These are phyloP conservation scores for Cyclocybe aegerita DNA, from an alignment of 768 basidiomycete genomes.

Conservation along the genomic window DNA sequence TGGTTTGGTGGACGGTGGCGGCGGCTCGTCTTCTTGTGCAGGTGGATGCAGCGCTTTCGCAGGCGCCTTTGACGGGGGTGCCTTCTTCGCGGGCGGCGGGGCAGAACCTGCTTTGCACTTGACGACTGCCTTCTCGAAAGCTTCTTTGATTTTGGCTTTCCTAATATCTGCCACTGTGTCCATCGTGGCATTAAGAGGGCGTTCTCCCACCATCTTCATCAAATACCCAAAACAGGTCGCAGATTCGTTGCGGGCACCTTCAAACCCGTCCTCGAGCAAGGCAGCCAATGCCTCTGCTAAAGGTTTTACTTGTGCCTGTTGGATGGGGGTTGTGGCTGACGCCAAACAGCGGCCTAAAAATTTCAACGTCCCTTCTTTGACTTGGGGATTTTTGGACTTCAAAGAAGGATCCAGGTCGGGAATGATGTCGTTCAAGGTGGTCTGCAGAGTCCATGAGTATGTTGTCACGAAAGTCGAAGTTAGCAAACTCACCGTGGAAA, in stretches of 20 bases:
- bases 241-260: slow-evolving; percentile 88
- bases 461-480: slow-evolving; percentile 9
- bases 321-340: slow-evolving; percentile 67
- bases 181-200: slow-evolving; percentile 83
- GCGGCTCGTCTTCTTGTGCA: slow-evolving; percentile 27
- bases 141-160: slow-evolving; percentile 92
- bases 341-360: slow-evolving; percentile 81
- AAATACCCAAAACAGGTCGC: slow-evolving; percentile 84
- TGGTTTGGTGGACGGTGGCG: slow-evolving; percentile 43
- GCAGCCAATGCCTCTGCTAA: slow-evolving; percentile 73
- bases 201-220: slow-evolving; percentile 97
- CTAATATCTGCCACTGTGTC: slow-evolving; percentile 85
- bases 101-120: slow-evolving; percentile 72
- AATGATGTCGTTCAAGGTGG: slow-evolving; percentile 74
- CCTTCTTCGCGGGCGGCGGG: slow-evolving; percentile 16
- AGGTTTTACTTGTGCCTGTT: slow-evolving; percentile 75
- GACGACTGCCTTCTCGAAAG: slow-evolving; percentile 88
- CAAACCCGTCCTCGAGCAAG: slow-evolving; percentile 85
- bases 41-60: slow-evolving; percentile 8
- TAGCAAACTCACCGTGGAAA: slow-evolving; percentile 63
- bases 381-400: slow-evolving; percentile 93
- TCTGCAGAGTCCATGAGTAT: slow-evolving; percentile 42
- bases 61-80: slow-evolving; percentile 3
- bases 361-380: slow-evolving; percentile 89
- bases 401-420: slow-evolving; percentile 79